These are phyloP conservation scores for Petrea volubilis DNA, from an alignment of 257 asterid genomes.

Conservation along the genomic window DNA sequence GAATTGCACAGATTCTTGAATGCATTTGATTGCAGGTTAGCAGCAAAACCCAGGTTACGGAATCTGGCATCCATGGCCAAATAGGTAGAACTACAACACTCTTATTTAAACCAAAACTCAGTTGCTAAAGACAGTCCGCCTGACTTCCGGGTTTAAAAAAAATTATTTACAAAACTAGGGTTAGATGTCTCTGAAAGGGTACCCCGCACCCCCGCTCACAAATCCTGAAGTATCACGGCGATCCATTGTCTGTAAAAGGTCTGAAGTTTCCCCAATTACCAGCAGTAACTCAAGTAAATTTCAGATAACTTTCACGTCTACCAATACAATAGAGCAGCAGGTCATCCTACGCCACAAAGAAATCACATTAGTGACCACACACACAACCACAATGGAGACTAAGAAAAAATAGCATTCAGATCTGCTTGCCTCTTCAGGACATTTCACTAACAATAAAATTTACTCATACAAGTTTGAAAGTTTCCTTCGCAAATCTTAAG, in stretches of 20 bases:
- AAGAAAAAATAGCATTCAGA: background rate
- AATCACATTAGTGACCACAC: conserved; percentile 17
- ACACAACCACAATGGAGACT: conserved; percentile 10
- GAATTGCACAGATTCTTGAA: conserved; percentile 66
- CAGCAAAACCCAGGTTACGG: conserved; percentile 65
- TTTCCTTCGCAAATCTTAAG: background rate
- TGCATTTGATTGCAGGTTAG: conserved; percentile 59
- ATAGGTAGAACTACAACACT: conserved; percentile 38
- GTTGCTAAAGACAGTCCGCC: conserved; percentile 70
- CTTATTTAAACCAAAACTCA: conserved; percentile 47
- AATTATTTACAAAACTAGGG: conserved; percentile 52
- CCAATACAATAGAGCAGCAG: conserved; percentile 20
- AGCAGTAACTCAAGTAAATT: conserved; percentile 31
- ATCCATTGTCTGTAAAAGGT: conserved; percentile 56
- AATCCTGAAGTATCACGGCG: conserved; percentile 96
- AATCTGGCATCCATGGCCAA: conserved; percentile 80
- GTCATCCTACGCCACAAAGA: conserved; percentile 54
- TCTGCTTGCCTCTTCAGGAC: background rate
- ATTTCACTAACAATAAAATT: conserved; percentile 8
- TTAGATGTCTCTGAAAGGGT: conserved; percentile 67
- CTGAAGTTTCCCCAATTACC: conserved; percentile 27
- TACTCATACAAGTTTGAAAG: background rate
- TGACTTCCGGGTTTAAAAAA: conserved; percentile 70
- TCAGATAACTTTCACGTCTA: conserved; percentile 32
- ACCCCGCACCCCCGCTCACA: conserved; percentile 91